Percentiles rank a stretch among this genome's conserved stretches.
These are phyloP conservation scores for Plectosphaerella sp. DNA, from an alignment of 2,329 filamentous ascomycete genomes.

Conservation along the genomic window DNA sequence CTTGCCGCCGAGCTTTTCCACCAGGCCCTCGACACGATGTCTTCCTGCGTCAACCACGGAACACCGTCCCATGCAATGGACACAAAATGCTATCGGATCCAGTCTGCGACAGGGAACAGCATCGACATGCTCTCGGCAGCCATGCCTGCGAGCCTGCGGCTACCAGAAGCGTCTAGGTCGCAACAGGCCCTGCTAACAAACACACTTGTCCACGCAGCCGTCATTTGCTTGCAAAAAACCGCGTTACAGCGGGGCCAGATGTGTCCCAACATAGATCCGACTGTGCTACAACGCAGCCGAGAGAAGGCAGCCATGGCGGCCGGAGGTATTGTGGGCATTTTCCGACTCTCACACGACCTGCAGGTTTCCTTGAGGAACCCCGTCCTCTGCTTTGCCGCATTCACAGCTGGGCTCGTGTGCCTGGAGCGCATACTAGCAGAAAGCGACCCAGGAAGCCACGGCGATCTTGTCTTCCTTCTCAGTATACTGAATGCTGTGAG, in stretches of 20 bases:
- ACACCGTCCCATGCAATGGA: too few relatives aligned
- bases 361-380: slow-evolving; percentile 52
- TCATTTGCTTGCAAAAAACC: slow-evolving; percentile 66
- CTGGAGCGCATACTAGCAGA: slow-evolving; percentile 40
- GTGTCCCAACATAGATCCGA: slow-evolving; percentile 12
- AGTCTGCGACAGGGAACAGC: slow-evolving; percentile 50
- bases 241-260: slow-evolving; percentile 38
- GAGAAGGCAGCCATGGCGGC: slow-evolving; percentile 63
- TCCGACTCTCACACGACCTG: slow-evolving; percentile 52
- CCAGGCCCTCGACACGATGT: slow-evolving; percentile 44
- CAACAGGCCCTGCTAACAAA: slow-evolving; percentile 63
- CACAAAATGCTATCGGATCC: too few relatives aligned
- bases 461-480: not conserved
- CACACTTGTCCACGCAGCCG: slow-evolving; percentile 65
- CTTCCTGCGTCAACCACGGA: not conserved
- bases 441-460: not conserved
- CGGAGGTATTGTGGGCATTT: slow-evolving; percentile 61
- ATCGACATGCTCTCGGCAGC: slow-evolving; percentile 56
- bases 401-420: slow-evolving; percentile 64
- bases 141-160: slow-evolving; percentile 53
- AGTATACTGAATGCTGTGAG: not conserved
- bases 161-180: slow-evolving; percentile 52
- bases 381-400: slow-evolving; percentile 65
- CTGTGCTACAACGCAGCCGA: slow-evolving; percentile 58
- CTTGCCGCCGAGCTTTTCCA: slow-evolving; percentile 55